Evolutionary conservation across 2,329 filamentous ascomycete species (phyloP).

Genomic region (Aspergillus vadensis): DNA sequence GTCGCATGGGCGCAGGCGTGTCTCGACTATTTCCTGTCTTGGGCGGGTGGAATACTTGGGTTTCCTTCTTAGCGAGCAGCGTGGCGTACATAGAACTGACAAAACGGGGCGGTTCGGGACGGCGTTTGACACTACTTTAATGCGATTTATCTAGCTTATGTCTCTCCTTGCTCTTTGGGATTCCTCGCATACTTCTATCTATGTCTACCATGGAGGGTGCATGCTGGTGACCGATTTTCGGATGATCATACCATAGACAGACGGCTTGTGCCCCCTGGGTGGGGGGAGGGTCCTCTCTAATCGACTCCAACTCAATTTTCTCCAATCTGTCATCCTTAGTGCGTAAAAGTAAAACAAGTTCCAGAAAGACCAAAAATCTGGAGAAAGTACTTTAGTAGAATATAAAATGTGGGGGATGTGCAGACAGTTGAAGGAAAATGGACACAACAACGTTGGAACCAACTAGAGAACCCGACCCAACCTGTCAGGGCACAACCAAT

Average conservation of each 20-base stretch:
- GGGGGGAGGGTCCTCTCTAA: background rate
- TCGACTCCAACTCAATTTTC: background rate
- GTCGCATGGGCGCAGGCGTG: background rate
- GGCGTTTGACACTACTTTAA: constrained; percentile 10
- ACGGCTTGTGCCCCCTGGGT: background rate
- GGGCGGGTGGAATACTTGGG: background rate
- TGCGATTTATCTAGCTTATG: constrained; percentile 2
- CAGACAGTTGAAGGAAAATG: background rate
- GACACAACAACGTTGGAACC: background rate
- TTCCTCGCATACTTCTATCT: constrained; percentile 8
- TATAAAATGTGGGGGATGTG: background rate
- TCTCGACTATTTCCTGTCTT: background rate
- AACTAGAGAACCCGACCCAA: no score
- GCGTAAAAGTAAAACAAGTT: background rate
- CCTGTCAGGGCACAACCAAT: constrained; percentile 11
- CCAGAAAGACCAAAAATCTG: background rate
- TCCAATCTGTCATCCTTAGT: background rate
- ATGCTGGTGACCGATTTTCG: background rate
- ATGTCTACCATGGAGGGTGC: constrained; percentile 6
- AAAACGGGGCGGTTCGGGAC: constrained; percentile 9
- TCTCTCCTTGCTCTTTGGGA: background rate
- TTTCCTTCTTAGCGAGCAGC: constrained; percentile 28
- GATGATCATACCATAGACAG: background rate
- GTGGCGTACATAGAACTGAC: constrained; percentile 27
- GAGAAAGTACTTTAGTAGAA: background rate